phyloP scores from a whole-genome alignment of 2,329 filamentous ascomycete genomes.

The Pyricularia grisea region DNA sequence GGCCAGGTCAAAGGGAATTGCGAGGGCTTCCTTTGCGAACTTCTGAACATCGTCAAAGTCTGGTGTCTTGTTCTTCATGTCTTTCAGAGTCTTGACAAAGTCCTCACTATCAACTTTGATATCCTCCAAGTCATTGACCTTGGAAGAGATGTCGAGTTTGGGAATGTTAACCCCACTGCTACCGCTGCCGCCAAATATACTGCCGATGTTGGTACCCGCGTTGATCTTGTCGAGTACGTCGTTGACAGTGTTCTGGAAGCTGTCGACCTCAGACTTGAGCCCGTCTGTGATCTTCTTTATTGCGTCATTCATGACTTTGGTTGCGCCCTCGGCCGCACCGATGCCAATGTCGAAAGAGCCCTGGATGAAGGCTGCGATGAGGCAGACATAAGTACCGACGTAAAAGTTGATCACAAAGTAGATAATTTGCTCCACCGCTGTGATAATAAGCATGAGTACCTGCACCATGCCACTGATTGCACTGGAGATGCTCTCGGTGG shows the following conservation, averaged over 20 bases:
- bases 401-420: slow-evolving; percentile 90
- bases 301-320: slow-evolving; percentile 40
- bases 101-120: slow-evolving; percentile 59
- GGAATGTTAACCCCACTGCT: not conserved
- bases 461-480: slow-evolving; percentile 72
- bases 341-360: slow-evolving; percentile 64
- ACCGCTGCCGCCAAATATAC: slow-evolving; percentile 23
- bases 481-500: slow-evolving; percentile 69
- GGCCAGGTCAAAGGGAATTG: slow-evolving; percentile 54
- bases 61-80: slow-evolving; percentile 71
- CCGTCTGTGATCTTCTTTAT: slow-evolving; percentile 40
- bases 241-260: slow-evolving; percentile 2
- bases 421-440: slow-evolving; percentile 76
- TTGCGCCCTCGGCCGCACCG: slow-evolving; percentile 26
- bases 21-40: slow-evolving; percentile 64
- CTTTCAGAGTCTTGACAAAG: slow-evolving; percentile 58
- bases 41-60: slow-evolving; percentile 79
- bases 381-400: slow-evolving; percentile 80
- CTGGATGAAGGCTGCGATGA: slow-evolving; percentile 74
- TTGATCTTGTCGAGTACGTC: slow-evolving; percentile 25
- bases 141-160: slow-evolving; percentile 46
- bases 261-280: slow-evolving; percentile 45
- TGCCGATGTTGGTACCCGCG: slow-evolving; percentile 41
- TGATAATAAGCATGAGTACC: slow-evolving; percentile 70
- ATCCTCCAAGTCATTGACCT: slow-evolving; percentile 57